phyloP scores from a whole-genome alignment of 345 rosid genomes.

The Erodium maritimum region DNA sequence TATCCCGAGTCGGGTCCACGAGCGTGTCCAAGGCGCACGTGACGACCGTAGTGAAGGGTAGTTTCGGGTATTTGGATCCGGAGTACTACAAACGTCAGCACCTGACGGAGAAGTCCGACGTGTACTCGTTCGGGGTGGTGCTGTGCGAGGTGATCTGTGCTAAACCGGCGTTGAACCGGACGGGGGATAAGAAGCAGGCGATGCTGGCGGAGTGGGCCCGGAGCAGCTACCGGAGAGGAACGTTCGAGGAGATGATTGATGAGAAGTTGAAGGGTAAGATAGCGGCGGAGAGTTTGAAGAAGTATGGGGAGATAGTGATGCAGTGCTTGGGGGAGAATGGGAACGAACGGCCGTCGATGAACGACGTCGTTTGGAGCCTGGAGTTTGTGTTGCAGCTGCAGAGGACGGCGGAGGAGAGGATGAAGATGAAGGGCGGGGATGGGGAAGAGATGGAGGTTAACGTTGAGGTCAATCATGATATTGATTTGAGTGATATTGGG shows the following conservation, averaged over 20 bases:
- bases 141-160: conserved; percentile 11
- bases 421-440: not conserved
- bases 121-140: conserved; percentile 14
- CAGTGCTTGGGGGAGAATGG: not conserved
- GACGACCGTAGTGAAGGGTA: conserved; percentile 1
- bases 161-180: not conserved
- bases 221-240: not conserved
- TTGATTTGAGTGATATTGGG: too few relatives aligned
- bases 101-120: conserved; percentile 10
- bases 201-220: conserved; percentile 2
- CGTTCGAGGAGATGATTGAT: conserved; percentile 2
- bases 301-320: conserved; percentile 3
- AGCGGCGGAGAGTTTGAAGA: conserved; percentile 3
- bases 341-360: conserved; percentile 8
- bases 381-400: conserved; percentile 9
- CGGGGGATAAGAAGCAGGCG: not conserved
- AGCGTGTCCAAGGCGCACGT: conserved; percentile 2
- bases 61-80: conserved; percentile 10
- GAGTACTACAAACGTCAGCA: conserved; percentile 5
- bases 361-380: conserved; percentile 5
- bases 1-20: conserved; percentile 7
- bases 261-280: conserved; percentile 3
- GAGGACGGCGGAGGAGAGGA: conserved; percentile 3
- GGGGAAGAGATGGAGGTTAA: too few relatives aligned
- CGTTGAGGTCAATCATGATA: too few relatives aligned